Percentiles rank a stretch among this genome's conserved stretches.
These are phyloP conservation scores for Brettanomyces sp. DNA, from an alignment of 805 yeast genomes.

Conservation along the genomic window DNA sequence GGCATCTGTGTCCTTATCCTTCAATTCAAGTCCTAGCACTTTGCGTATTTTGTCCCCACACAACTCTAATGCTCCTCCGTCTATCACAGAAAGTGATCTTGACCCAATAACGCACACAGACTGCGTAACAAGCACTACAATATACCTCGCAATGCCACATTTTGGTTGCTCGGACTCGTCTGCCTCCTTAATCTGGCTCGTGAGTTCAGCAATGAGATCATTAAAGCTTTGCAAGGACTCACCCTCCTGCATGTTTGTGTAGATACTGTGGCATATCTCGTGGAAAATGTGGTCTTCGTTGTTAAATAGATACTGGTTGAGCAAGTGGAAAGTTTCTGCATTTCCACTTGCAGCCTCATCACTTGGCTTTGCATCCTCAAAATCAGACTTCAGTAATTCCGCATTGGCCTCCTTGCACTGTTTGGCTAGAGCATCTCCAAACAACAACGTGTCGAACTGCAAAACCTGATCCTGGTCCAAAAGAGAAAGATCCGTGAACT, in stretches of 20 bases:
- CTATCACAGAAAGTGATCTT: conserved; percentile 74
- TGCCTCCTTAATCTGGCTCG: conserved; percentile 9
- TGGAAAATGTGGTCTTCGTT: conserved; percentile 25
- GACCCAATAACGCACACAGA: conserved; percentile 76
- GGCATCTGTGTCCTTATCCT: conserved; percentile 7
- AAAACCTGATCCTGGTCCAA: conserved; percentile 26
- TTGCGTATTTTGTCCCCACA: conserved; percentile 19
- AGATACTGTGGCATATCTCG: conserved; percentile 24
- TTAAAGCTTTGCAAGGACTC: conserved; percentile 21
- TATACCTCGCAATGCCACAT: conserved; percentile 27
- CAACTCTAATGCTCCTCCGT: conserved; percentile 34
- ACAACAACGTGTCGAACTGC: conserved; percentile 27
- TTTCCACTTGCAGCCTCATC: conserved; percentile 17
- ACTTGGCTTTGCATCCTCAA: conserved; percentile 9
- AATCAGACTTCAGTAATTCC: conserved; percentile 7
- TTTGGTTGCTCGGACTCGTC: conserved; percentile 8
- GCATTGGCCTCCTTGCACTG: conserved; percentile 1
- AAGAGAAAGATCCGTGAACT: conserved; percentile 36
- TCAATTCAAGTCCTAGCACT: conserved; percentile 16
- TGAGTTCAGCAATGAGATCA: conserved; percentile 16
- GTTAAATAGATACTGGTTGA: conserved; percentile 25
- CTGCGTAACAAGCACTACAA: conserved; percentile 58
- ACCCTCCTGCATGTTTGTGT: conserved; percentile 24
- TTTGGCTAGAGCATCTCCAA: conserved; percentile 22
- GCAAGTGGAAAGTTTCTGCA: conserved; percentile 22